Percentiles rank a stretch among this genome's conserved stretches.
Evolutionary conservation across 2,329 filamentous ascomycete species (phyloP).

Genomic region (Camillea tinctor): DNA sequence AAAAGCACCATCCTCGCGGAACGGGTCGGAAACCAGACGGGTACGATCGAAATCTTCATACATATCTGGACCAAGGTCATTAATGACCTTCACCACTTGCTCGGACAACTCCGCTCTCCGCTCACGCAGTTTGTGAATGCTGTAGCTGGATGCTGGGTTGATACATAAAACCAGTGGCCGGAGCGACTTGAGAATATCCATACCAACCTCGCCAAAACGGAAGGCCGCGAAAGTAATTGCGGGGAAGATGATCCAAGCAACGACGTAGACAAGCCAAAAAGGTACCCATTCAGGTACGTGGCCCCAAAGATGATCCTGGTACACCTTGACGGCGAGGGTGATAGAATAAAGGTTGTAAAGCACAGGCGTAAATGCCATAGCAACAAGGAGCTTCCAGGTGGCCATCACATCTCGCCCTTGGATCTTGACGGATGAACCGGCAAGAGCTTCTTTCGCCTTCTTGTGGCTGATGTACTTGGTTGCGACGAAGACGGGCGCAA

Average conservation of each 20-base stretch:
- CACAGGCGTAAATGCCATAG: constrained; percentile 76
- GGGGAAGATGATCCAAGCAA: constrained; percentile 78
- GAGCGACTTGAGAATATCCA: constrained; percentile 97
- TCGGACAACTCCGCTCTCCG: constrained; percentile 71
- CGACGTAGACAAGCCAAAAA: constrained; percentile 71
- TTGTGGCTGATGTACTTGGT: constrained; percentile 78
- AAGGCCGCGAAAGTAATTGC: constrained; percentile 89
- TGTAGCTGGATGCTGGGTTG: constrained; percentile 80
- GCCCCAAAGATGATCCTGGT: constrained; percentile 80
- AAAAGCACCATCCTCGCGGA: constrained; percentile 31
- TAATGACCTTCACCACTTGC: constrained; percentile 88
- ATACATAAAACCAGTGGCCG: constrained; percentile 83
- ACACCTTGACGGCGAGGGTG: constrained; percentile 72
- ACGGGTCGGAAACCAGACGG: constrained; percentile 63
- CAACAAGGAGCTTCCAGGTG: constrained; percentile 91
- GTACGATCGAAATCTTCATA: constrained; percentile 91
- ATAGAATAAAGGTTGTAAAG: constrained; percentile 81
- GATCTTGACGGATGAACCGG: constrained; percentile 84
- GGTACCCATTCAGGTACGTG: constrained; percentile 77
- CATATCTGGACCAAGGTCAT: constrained; percentile 90
- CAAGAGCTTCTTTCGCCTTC: constrained; percentile 81
- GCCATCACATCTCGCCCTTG: constrained; percentile 87
- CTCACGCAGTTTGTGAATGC: constrained; percentile 73
- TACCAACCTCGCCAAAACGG: constrained; percentile 94
- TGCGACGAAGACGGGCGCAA: constrained; percentile 82